Conservation (phyloP, 805 yeast species). For the Zygosaccharomyces lentus region DNA sequence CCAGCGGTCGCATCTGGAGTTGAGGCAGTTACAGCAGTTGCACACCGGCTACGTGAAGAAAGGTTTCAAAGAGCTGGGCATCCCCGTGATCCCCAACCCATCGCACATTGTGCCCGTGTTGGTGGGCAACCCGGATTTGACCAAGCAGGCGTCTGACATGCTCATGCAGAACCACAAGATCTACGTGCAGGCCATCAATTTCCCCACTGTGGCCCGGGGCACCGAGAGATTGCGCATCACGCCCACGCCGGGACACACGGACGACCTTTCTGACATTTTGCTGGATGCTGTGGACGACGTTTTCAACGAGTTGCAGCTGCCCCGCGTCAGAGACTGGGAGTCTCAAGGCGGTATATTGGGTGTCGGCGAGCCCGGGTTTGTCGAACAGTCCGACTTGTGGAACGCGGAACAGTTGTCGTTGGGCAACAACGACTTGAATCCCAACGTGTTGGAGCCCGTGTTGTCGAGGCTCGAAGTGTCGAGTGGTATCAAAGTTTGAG, state of each 20-base stretch:
- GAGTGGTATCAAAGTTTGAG: slow-evolving; percentile 47
- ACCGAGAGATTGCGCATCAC: slow-evolving; percentile 94
- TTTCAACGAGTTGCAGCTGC: slow-evolving; percentile 68
- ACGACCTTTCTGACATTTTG: slow-evolving; percentile 69
- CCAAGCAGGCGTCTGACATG: slow-evolving; percentile 86
- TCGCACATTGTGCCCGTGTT: slow-evolving; percentile 95
- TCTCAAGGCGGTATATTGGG: slow-evolving; percentile 84
- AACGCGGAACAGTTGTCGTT: slow-evolving; percentile 71
- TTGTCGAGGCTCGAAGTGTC: slow-evolving; percentile 63
- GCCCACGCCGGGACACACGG: slow-evolving; percentile 96
- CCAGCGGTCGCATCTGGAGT: slow-evolving; percentile 70
- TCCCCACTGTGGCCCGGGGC: slow-evolving; percentile 96
- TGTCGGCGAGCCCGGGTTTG: slow-evolving; percentile 58
- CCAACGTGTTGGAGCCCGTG: slow-evolving; percentile 61
- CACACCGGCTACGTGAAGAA: slow-evolving; percentile 82
- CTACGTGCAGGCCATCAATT: slow-evolving; percentile 97
- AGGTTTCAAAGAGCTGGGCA: slow-evolving; percentile 61
- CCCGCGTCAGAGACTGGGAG: slow-evolving; percentile 75
- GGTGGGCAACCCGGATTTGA: slow-evolving; percentile 90
- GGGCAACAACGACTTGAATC: slow-evolving; percentile 58
- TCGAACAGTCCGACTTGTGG: slow-evolving; percentile 70
- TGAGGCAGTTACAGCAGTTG: slow-evolving; percentile 78
- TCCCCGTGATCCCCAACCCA: slow-evolving; percentile 96
- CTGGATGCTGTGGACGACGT: slow-evolving; percentile 76
- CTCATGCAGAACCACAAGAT: slow-evolving; percentile 78